phyloP scores from a whole-genome alignment of 129 eudicot genomes.

The Solidago caesia region DNA sequence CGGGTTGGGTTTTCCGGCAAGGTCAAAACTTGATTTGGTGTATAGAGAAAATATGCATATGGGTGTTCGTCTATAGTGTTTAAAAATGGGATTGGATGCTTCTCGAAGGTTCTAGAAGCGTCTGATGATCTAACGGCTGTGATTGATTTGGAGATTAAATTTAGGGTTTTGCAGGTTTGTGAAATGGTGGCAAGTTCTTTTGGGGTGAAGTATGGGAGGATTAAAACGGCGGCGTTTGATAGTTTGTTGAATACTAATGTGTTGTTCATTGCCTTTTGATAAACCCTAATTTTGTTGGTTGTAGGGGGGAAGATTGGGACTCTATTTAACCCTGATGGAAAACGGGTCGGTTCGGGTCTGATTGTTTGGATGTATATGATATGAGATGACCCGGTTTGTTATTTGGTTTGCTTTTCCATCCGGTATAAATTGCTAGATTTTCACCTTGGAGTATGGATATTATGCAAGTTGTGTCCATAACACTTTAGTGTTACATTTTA shows the following conservation, averaged over 20 bases:
- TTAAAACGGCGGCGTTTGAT: conserved; percentile 20
- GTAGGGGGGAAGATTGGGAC: background rate
- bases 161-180: conserved; percentile 33
- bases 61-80: conserved; percentile 42
- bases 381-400: background rate
- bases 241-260: background rate
- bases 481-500: no score
- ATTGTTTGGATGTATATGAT: background rate
- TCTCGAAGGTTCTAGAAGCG: background rate
- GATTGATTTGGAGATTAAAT: background rate
- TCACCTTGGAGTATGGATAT: background rate
- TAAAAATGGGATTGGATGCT: background rate
- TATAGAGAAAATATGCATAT: conserved; percentile 70
- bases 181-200: conserved; percentile 59
- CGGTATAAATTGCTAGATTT: no score
- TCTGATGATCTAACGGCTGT: background rate
- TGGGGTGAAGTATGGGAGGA: conserved; percentile 67
- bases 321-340: background rate
- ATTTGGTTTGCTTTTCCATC: background rate
- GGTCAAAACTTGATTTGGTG: conserved; percentile 44
- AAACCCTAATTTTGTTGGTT: background rate
- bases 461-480: background rate
- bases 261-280: conserved; percentile 9
- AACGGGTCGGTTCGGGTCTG: conserved; percentile 5
- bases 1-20: conserved; percentile 22